Conservation (phyloP, 352 stramenopile genomes). For the Phytophthora sojae region DNA sequence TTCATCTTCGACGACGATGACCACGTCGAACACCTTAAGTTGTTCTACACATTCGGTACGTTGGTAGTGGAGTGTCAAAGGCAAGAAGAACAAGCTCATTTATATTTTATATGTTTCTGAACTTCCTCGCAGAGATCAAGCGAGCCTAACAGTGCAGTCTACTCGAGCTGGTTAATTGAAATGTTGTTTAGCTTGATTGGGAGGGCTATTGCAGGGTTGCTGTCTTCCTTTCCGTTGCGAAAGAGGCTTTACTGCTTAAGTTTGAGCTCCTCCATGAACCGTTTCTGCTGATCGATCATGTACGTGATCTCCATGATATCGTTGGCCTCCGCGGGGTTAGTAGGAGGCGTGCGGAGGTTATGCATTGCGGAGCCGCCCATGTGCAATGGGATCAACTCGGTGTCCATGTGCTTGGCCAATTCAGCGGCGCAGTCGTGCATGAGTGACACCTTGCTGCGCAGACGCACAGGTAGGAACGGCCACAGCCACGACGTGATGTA, state of each 20-base stretch:
- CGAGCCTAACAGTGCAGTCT: conserved; percentile 30
- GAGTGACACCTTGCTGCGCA: conserved; percentile 68
- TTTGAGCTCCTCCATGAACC: conserved; percentile 53
- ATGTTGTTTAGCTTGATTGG: background rate
- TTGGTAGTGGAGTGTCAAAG: conserved; percentile 6
- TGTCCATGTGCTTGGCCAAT: conserved; percentile 66
- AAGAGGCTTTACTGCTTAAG: conserved; percentile 10
- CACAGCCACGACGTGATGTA: conserved; percentile 60
- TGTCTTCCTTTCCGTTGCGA: conserved; percentile 16
- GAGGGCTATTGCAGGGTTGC: background rate
- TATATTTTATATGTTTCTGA: background rate
- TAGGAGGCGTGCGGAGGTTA: conserved; percentile 34
- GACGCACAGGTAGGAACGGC: conserved; percentile 59
- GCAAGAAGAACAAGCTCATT: background rate
- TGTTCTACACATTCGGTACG: conserved; percentile 83
- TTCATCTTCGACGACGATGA: conserved; percentile 82
- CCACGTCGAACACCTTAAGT: conserved; percentile 69
- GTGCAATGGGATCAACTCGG: conserved; percentile 60
- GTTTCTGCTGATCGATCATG: conserved; percentile 66
- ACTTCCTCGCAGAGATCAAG: conserved; percentile 60
- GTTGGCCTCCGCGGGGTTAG: conserved; percentile 26
- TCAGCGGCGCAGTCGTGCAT: conserved; percentile 65
- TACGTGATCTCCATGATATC: conserved; percentile 60
- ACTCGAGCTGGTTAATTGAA: conserved; percentile 2
- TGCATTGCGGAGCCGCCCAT: conserved; percentile 57